Conservation (phyloP, 768 basidiomycete genomes). For the Chalciporus sphaerocephalus region DNA sequence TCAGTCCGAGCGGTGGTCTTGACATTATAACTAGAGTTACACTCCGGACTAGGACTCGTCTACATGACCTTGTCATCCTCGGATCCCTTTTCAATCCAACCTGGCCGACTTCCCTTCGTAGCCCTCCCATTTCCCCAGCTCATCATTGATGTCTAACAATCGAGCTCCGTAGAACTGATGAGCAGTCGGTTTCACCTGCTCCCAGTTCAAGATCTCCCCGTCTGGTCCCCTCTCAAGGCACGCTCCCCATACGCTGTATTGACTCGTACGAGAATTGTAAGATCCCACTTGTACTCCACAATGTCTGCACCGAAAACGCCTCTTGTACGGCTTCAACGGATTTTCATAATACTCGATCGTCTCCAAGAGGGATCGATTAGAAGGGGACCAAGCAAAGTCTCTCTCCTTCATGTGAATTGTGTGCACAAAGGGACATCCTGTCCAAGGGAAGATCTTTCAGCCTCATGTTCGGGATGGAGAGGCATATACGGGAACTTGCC, state of each 20-base stretch:
- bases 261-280: constrained; percentile 44
- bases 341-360: constrained; percentile 46
- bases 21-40: too few species aligned
- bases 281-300: constrained; percentile 56
- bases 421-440: constrained; percentile 52
- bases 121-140: constrained; percentile 61
- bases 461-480: background rate
- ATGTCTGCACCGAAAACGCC: constrained; percentile 55
- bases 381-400: constrained; percentile 48
- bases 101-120: constrained; percentile 48
- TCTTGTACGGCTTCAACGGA: constrained; percentile 53
- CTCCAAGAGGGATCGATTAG: constrained; percentile 28
- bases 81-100: constrained; percentile 21
- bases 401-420: constrained; percentile 51
- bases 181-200: constrained; percentile 53
- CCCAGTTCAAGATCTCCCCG: constrained; percentile 50
- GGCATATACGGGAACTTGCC: constrained; percentile 32
- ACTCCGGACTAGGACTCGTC: background rate
- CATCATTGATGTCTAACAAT: constrained; percentile 53
- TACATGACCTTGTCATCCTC: too few species aligned
- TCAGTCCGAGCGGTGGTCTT: background rate
- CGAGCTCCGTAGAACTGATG: constrained; percentile 64
- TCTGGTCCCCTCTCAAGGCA: constrained; percentile 50
- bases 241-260: constrained; percentile 57
- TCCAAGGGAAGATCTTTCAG: constrained; percentile 2